phyloP scores from a whole-genome alignment of 768 basidiomycete species.

The Phanerochaete carnosa region DNA sequence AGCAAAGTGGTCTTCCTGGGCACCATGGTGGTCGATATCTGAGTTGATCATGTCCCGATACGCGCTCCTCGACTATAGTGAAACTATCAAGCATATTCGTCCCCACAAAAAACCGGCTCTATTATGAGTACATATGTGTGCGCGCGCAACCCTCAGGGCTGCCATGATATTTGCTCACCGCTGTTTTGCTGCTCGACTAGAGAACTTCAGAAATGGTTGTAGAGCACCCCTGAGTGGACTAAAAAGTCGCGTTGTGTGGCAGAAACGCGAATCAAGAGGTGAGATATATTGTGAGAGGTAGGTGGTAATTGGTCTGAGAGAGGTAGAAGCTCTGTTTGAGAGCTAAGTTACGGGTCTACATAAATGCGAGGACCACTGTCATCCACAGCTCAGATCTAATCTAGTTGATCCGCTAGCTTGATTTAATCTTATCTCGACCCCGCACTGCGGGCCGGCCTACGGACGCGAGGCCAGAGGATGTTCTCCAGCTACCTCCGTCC shows the following conservation, averaged over 20 bases:
- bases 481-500: conserved; percentile 2
- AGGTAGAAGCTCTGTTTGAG: background rate
- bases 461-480: background rate
- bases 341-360: background rate
- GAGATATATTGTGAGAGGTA: too few species aligned
- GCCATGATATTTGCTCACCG: too few species aligned
- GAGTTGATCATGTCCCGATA: background rate
- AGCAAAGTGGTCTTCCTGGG: conserved; percentile 33
- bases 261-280: background rate
- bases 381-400: background rate
- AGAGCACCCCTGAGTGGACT: too few species aligned
- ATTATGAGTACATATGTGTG: too few species aligned
- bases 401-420: background rate
- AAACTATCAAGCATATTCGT: background rate
- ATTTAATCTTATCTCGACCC: conserved; percentile 4
- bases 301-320: background rate
- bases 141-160: too few species aligned
- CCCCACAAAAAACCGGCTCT: too few species aligned
- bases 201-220: too few species aligned
- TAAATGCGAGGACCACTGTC: background rate
- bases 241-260: background rate
- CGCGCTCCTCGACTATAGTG: background rate
- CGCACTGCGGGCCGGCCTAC: background rate
- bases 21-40: conserved; percentile 1
- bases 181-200: too few species aligned